Conservation (phyloP, 768 basidiomycete genomes). For the Dendrothele bispora region DNA sequence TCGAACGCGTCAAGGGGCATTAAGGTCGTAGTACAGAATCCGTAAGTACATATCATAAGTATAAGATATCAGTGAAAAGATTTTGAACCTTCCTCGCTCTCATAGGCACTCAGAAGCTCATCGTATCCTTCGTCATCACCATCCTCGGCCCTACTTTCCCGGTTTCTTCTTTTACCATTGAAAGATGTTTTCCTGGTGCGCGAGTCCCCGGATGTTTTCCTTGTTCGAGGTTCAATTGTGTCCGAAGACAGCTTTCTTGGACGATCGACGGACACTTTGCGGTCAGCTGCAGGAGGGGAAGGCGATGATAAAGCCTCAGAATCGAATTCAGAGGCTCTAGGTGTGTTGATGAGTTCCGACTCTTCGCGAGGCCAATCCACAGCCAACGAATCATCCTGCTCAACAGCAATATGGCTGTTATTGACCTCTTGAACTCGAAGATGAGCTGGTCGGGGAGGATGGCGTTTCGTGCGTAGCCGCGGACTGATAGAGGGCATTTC, state of each 20-base stretch:
- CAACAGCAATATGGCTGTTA: conserved; percentile 30
- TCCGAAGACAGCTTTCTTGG: conserved; percentile 34
- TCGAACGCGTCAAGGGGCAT: no score
- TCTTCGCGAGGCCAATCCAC: conserved; percentile 57
- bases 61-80: no score
- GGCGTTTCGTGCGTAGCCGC: conserved; percentile 55
- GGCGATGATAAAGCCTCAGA: conserved; percentile 27
- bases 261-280: conserved; percentile 41
- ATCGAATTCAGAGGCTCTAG: conserved; percentile 53
- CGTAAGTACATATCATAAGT: no score
- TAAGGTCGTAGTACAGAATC: no score
- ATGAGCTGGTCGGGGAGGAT: conserved; percentile 44
- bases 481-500: conserved; percentile 37
- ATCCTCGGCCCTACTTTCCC: conserved; percentile 71
- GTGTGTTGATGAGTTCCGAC: conserved; percentile 53
- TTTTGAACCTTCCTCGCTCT: conserved; percentile 60
- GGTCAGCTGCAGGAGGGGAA: conserved; percentile 23
- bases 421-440: conserved; percentile 48
- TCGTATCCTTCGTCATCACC: conserved; percentile 75
- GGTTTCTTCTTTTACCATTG: conserved; percentile 35
- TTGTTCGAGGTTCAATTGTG: conserved; percentile 30
- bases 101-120: conserved; percentile 77
- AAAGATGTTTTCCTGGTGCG: conserved; percentile 49
- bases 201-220: conserved; percentile 45
- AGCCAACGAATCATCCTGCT: conserved; percentile 40